These are phyloP conservation scores for Wickerhamomyces subpelliculosus DNA, from an alignment of 805 yeast genomes.

Conservation along the genomic window DNA sequence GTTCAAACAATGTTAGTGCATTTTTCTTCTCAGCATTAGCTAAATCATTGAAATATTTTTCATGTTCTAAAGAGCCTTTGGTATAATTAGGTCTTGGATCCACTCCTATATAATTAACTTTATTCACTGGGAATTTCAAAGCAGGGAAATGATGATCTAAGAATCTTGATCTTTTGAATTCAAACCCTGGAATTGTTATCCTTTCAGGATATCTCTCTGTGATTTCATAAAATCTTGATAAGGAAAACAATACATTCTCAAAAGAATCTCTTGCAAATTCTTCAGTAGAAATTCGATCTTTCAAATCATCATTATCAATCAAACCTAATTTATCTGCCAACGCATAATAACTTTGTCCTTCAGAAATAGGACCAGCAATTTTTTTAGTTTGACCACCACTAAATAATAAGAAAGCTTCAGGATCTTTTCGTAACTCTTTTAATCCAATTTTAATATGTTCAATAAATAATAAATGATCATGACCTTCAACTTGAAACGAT, in stretches of 20 bases:
- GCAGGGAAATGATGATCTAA: slow-evolving; percentile 47
- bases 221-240: slow-evolving; percentile 44
- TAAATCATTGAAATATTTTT: slow-evolving; percentile 41
- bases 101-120: slow-evolving; percentile 46
- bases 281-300: slow-evolving; percentile 39
- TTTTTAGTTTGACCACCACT: slow-evolving; percentile 71
- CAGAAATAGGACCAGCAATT: slow-evolving; percentile 48
- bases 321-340: slow-evolving; percentile 31
- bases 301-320: slow-evolving; percentile 3
- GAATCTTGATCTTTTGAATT: slow-evolving; percentile 62
- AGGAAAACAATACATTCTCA: slow-evolving; percentile 63
- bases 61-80: slow-evolving; percentile 16
- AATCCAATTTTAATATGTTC: slow-evolving; percentile 50
- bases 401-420: slow-evolving; percentile 34
- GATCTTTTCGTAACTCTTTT: slow-evolving; percentile 25
- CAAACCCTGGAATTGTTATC: slow-evolving; percentile 64
- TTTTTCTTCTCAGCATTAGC: slow-evolving; percentile 38
- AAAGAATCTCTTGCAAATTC: slow-evolving; percentile 76
- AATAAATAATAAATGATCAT: slow-evolving; percentile 60
- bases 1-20: slow-evolving; percentile 47
- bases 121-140: slow-evolving; percentile 31
- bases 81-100: slow-evolving; percentile 42
- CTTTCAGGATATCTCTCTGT: slow-evolving; percentile 39
- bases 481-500: slow-evolving; percentile 59
- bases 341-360: slow-evolving; percentile 49